These are phyloP conservation scores for Rutstroemia sp. DNA, from an alignment of 2,329 filamentous ascomycete species.

Conservation along the genomic window DNA sequence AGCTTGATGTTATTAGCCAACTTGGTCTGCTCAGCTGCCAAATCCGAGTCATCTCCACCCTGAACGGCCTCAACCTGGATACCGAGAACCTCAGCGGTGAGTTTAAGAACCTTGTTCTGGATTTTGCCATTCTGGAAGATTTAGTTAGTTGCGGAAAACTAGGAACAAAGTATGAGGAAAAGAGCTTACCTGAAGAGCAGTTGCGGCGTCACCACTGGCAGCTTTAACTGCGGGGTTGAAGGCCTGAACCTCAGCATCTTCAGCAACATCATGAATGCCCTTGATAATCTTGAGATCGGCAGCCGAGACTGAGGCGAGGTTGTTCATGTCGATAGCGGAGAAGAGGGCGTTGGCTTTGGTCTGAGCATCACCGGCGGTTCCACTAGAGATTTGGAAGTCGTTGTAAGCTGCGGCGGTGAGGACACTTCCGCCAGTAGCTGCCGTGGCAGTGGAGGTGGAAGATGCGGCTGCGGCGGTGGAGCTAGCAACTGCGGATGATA, in stretches of 20 bases:
- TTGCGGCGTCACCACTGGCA: slow-evolving; percentile 37
- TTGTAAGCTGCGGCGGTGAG: slow-evolving; percentile 35
- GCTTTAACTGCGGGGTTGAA: slow-evolving; percentile 48
- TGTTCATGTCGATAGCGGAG: slow-evolving; percentile 34
- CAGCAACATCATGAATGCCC: slow-evolving; percentile 44
- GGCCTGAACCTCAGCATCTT: slow-evolving; percentile 44
- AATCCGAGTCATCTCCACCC: slow-evolving; percentile 36
- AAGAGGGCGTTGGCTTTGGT: slow-evolving; percentile 37
- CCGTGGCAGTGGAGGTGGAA: slow-evolving; percentile 8
- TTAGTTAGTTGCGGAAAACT: background rate
- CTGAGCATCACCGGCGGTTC: slow-evolving; percentile 38
- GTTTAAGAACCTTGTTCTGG: slow-evolving; percentile 54
- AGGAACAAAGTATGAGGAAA: background rate
- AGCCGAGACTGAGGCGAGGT: slow-evolving; percentile 36
- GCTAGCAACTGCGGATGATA: slow-evolving; percentile 5
- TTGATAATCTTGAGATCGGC: slow-evolving; percentile 43
- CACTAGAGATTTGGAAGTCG: slow-evolving; percentile 40
- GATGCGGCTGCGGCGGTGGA: slow-evolving; percentile 9
- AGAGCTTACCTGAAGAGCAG: slow-evolving; percentile 38
- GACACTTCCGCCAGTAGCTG: slow-evolving; percentile 22
- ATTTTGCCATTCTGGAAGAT: slow-evolving; percentile 43
- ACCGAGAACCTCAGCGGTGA: slow-evolving; percentile 43
- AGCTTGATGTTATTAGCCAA: slow-evolving; percentile 44
- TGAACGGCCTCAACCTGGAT: slow-evolving; percentile 45
- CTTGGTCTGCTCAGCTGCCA: slow-evolving; percentile 43